Evolutionary conservation across 768 basidiomycete genomes (phyloP), one percentile per base, ranked within the genome.

Genomic region (Glaciozyma antarctica): DNA sequence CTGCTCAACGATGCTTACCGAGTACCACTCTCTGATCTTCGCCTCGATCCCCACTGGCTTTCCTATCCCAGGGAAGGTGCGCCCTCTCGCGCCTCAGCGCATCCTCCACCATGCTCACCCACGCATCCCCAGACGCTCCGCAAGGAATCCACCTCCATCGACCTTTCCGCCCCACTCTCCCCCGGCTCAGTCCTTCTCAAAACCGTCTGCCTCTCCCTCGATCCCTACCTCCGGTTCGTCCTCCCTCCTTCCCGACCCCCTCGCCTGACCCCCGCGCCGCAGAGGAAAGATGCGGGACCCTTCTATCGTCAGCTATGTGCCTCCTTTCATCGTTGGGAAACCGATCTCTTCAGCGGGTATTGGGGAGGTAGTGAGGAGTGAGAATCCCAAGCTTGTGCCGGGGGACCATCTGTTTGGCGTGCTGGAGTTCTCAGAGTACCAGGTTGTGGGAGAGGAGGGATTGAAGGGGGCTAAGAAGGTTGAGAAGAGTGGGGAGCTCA

Each of bases 131-230:
- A 57, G 38, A 57, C 38, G 56, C 34, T 57, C 56, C 12, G 12
- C 56, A 9, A 38, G n/a, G 56, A 57, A 21, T 5, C 34, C 34
- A 34, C 6, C 34, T 51, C 49, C 24, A 9, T 22, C 71, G 65
- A 57, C 38, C 38, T 41, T 38, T 34, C 41, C 34, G 34, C 21
- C 34, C 3, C 15, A 22, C 56, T n/a, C 56, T 21, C 21, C 8
- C 41, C 56, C 34, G 56, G 9, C 12, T 22, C 38, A 17, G 38
- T 57, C 56, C 56, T 57, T 22, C 15, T 57, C 56, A 43, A 57
- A 22, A 57, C 56, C 2, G 10, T 22, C n/a, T 32, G 22, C 6
- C 34, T 57, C 56, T 9, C 12, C 22, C 56, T 57, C 38, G 22
- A 22, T 9, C 56, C 56, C 17, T 57, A 57, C 56, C 38, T 57